Evolutionary conservation across 2,329 filamentous ascomycete genomes (phyloP).

Genomic region (Rhinocladiella mackenziei): DNA sequence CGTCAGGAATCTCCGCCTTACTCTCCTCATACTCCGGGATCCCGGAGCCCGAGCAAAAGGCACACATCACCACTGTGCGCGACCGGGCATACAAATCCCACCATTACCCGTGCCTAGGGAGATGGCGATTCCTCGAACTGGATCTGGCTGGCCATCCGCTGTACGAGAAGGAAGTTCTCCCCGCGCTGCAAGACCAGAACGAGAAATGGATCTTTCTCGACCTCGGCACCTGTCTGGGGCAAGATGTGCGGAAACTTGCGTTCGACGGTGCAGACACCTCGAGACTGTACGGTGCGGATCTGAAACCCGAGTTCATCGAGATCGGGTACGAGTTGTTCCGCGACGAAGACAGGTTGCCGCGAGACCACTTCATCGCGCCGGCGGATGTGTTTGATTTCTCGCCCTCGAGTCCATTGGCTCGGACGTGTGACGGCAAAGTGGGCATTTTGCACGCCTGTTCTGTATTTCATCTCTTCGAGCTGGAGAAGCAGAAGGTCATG

Average conservation of each 20-base stretch:
- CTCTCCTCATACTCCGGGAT: constrained; percentile 25
- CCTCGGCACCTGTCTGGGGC: constrained; percentile 43
- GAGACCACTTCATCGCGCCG: constrained; percentile 38
- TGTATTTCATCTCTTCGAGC: constrained; percentile 43
- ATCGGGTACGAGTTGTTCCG: constrained; percentile 43
- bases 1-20: constrained; percentile 16
- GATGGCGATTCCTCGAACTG: constrained; percentile 43
- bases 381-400: constrained; percentile 32
- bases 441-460: constrained; percentile 36
- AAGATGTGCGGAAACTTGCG: constrained; percentile 43
- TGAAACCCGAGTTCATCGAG: constrained; percentile 39
- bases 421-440: constrained; percentile 33
- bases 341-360: constrained; percentile 35
- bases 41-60: constrained; percentile 17
- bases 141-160: constrained; percentile 34
- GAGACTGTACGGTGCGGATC: constrained; percentile 37
- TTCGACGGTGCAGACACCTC: constrained; percentile 48
- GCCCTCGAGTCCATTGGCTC: constrained; percentile 17
- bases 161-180: constrained; percentile 31
- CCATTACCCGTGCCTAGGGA: constrained; percentile 45
- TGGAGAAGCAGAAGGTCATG: constrained; percentile 34
- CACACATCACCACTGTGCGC: constrained; percentile 26
- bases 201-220: constrained; percentile 38
- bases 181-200: constrained; percentile 20
- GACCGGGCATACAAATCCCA: constrained; percentile 29